phyloP scores from a whole-genome alignment of 164 flowering plant genomes.

The Platanus orientalis region DNA sequence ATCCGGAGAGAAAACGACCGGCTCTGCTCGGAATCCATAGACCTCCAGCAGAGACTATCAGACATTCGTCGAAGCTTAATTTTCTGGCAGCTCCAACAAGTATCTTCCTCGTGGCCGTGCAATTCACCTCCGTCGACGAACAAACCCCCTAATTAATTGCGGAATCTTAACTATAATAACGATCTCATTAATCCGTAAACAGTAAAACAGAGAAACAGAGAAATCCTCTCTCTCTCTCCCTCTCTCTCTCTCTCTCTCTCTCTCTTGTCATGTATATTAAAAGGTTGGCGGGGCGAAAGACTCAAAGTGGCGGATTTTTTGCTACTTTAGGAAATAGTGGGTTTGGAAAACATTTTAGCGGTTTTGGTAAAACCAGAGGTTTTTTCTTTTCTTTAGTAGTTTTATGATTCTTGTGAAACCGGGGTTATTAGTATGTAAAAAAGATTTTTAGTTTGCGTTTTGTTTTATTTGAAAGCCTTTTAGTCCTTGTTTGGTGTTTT shows the following conservation, averaged over 20 bases:
- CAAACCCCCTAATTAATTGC: constrained; percentile 30
- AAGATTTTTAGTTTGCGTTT: constrained; percentile 13
- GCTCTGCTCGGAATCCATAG: constrained; percentile 40
- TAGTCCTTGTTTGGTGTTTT: constrained; percentile 3
- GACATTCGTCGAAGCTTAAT: constrained; percentile 40
- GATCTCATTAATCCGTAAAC: neutral
- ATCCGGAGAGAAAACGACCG: constrained; percentile 45
- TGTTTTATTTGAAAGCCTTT: neutral
- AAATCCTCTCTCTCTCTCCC: constrained; percentile 3
- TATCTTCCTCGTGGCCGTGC: constrained; percentile 35
- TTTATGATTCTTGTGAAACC: neutral
- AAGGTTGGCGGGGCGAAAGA: neutral
- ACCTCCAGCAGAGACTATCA: constrained; percentile 40
- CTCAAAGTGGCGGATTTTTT: constrained; percentile 4
- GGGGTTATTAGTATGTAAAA: constrained; percentile 11
- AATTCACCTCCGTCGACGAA: constrained; percentile 18
- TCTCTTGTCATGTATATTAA: constrained; percentile 5
- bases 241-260: constrained; percentile 5
- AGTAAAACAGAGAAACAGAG: neutral
- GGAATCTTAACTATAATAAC: constrained; percentile 19
- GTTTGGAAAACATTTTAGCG: constrained; percentile 12
- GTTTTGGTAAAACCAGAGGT: constrained; percentile 14
- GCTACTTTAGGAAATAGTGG: constrained; percentile 9
- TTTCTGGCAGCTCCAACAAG: constrained; percentile 39
- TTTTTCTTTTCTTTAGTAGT: too few species aligned